These are phyloP conservation scores for Brassica incana DNA, from an alignment of 345 rosid species.

Conservation along the genomic window DNA sequence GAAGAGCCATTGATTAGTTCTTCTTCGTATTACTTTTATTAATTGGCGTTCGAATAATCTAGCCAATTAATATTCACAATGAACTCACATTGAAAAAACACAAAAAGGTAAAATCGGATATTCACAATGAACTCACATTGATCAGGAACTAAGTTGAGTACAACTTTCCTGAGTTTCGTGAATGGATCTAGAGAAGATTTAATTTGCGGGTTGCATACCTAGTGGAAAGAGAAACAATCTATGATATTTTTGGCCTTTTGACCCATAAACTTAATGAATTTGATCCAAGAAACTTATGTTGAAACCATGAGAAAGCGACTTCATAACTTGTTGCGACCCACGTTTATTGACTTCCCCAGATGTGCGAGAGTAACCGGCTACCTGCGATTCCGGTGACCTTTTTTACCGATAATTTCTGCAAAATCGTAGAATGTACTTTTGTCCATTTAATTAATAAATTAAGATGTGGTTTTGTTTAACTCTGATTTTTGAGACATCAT, in stretches of 20 bases:
- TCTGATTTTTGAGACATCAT: neutral
- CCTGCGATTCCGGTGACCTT: neutral
- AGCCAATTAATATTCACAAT: neutral
- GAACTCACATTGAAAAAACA: too few relatives aligned
- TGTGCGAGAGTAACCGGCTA: neutral
- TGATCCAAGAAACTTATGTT: neutral
- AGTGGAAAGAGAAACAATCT: too few relatives aligned
- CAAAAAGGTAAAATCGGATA: too few relatives aligned
- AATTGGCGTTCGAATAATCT: neutral
- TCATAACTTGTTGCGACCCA: neutral
- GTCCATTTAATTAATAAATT: too few relatives aligned
- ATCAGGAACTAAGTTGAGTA: too few relatives aligned
- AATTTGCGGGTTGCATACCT: too few relatives aligned
- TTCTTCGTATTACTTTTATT: neutral
- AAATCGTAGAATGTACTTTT: too few relatives aligned
- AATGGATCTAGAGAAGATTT: too few relatives aligned
- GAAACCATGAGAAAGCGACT: neutral
- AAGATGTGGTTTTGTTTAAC: too few relatives aligned
- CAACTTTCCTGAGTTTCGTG: too few relatives aligned
- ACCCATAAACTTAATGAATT: neutral
- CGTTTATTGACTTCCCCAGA: neutral
- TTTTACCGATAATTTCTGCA: neutral
- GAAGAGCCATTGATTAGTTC: slow-evolving; percentile 7
- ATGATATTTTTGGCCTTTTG: too few relatives aligned
- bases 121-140: too few relatives aligned